phyloP scores from a whole-genome alignment of 495 filamentous ascomycete genomes.

The Xylaria sp. region DNA sequence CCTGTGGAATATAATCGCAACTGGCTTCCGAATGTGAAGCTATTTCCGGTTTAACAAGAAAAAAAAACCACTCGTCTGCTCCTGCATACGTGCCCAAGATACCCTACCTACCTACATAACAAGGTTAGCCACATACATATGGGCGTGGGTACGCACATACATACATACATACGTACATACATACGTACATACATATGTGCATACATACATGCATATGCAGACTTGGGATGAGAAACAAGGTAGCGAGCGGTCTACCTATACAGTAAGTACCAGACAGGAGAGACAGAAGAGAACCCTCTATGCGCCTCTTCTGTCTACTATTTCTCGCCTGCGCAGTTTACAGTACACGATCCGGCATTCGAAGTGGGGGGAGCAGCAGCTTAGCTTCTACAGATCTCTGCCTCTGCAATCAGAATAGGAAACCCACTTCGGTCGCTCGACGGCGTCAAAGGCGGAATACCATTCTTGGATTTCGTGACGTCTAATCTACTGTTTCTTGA shows the following conservation, averaged over 20 bases:
- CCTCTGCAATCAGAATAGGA: not conserved
- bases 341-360: conserved; percentile 21
- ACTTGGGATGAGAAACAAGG: conserved; percentile 7
- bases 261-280: conserved; percentile 18
- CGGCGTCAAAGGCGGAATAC: conserved; percentile 18
- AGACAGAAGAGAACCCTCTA: conserved; percentile 4
- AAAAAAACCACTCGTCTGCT: not conserved
- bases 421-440: not conserved
- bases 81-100: conserved; percentile 12
- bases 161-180: not conserved
- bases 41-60: not conserved
- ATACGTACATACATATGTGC: not conserved
- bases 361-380: not conserved
- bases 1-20: not conserved
- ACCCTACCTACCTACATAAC: conserved; percentile 21
- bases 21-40: not conserved
- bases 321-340: not conserved
- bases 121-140: conserved; percentile 4
- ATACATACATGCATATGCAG: conserved; percentile 2
- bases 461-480: conserved; percentile 13
- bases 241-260: conserved; percentile 16
- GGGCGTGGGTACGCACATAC: conserved; percentile 10
- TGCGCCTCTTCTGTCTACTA: not conserved
- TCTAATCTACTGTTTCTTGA: not conserved
- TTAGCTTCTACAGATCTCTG: not conserved